These are phyloP conservation scores for Colletotrichum sublineola DNA, from an alignment of 2,329 filamentous ascomycete species.

Conservation along the genomic window DNA sequence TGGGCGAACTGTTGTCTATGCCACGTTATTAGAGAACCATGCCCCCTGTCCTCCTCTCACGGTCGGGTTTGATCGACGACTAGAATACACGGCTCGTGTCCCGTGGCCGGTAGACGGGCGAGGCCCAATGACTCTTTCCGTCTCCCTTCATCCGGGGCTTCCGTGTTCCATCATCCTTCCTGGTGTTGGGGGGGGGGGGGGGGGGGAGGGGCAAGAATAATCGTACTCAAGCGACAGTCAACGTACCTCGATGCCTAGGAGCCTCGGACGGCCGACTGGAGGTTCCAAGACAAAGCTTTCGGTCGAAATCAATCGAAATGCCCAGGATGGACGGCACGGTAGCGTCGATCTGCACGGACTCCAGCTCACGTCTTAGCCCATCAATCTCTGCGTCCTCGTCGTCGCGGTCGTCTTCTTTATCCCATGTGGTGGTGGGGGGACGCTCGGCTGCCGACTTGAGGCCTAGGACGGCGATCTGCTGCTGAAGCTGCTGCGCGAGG, in stretches of 20 bases:
- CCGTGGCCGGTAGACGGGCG: not conserved
- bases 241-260: conserved; percentile 27
- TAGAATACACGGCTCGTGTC: not conserved
- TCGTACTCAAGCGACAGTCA: not conserved
- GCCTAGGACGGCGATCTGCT: conserved; percentile 31
- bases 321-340: conserved; percentile 27
- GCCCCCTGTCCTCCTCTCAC: not conserved
- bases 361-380: conserved; percentile 20
- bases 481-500: conserved; percentile 34
- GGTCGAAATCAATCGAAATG: conserved; percentile 33
- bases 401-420: not conserved
- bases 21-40: conserved; percentile 14
- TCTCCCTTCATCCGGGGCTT: not conserved
- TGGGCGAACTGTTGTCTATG: conserved; percentile 17
- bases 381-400: conserved; percentile 22
- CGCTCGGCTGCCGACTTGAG: conserved; percentile 6
- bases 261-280: conserved; percentile 22
- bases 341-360: conserved; percentile 36
- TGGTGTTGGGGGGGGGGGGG: not conserved
- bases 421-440: not conserved
- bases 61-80: conserved; percentile 32
- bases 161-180: not conserved
- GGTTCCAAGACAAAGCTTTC: conserved; percentile 23
- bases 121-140: not conserved
- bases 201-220: not conserved